These are phyloP conservation scores for Fusarium sp. DNA, from an alignment of 2,329 filamentous ascomycete genomes.

Conservation along the genomic window DNA sequence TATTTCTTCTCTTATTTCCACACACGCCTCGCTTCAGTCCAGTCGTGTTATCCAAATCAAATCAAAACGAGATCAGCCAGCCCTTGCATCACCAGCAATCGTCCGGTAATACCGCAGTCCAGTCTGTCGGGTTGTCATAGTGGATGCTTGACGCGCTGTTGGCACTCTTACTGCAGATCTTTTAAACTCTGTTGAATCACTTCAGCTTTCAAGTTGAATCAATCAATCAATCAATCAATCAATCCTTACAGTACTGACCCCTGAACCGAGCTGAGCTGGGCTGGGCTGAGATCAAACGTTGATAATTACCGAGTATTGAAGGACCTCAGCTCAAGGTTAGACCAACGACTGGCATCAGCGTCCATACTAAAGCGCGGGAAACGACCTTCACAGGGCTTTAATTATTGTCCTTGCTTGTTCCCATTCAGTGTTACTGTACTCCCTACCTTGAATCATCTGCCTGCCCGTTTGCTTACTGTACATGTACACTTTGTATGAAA, in stretches of 20 bases:
- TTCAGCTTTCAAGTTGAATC: not conserved
- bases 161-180: constrained; percentile 2
- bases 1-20: constrained; percentile 6
- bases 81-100: constrained; percentile 22
- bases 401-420: constrained; percentile 1
- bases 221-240: not conserved
- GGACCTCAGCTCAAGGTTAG: constrained; percentile 20
- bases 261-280: constrained; percentile 24
- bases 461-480: not conserved
- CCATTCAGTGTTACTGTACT: not conserved
- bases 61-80: constrained; percentile 1
- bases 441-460: not conserved
- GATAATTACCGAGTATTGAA: not conserved
- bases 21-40: constrained; percentile 18
- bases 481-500: not conserved
- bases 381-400: not conserved
- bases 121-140: constrained; percentile 22
- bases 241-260: constrained; percentile 6
- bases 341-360: constrained; percentile 29
- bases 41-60: not conserved
- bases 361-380: constrained; percentile 8
- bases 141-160: constrained; percentile 7
- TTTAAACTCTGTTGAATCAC: not conserved
- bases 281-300: not conserved
- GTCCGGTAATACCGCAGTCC: constrained; percentile 9